Evolutionary conservation across 2,329 filamentous ascomycete genomes (phyloP).

Genomic region (Hypoxylon sp.): DNA sequence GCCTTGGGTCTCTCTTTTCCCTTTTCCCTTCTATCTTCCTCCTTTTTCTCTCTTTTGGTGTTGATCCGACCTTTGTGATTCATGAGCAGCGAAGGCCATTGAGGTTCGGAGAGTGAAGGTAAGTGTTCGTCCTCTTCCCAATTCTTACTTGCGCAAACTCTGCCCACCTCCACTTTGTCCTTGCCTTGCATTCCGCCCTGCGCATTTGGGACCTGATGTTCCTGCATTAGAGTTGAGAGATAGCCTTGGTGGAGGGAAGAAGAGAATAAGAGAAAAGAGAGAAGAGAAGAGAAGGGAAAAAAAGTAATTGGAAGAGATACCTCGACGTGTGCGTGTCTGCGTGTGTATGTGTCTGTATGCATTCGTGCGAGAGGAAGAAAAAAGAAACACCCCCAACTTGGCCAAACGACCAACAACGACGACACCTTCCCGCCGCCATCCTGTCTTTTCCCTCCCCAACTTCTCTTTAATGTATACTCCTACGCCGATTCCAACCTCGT

Average conservation of each 20-base stretch:
- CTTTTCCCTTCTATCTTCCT: constrained; percentile 47
- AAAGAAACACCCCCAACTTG: constrained; percentile 23
- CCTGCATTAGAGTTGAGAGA: constrained; percentile 44
- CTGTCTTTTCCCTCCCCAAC: constrained; percentile 9
- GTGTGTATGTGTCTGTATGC: constrained; percentile 26
- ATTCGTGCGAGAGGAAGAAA: constrained; percentile 34
- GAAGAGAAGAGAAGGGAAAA: constrained; percentile 7
- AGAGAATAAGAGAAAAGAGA: constrained; percentile 19
- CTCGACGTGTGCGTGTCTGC: constrained; percentile 30
- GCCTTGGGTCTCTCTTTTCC: constrained; percentile 45
- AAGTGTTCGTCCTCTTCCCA: constrained; percentile 42
- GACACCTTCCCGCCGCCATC: constrained; percentile 31
- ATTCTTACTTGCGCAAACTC: constrained; percentile 40
- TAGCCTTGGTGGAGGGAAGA: constrained; percentile 23
- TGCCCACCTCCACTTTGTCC: constrained; percentile 37
- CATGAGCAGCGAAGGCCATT: constrained; percentile 40
- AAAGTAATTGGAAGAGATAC: constrained; percentile 13
- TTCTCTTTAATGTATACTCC: constrained; percentile 16
- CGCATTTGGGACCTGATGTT: constrained; percentile 40
- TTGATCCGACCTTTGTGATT: constrained; percentile 50
- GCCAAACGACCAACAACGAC: constrained; percentile 39
- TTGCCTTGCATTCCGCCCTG: constrained; percentile 36
- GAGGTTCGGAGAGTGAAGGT: constrained; percentile 48
- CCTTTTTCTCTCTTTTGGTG: constrained; percentile 48
- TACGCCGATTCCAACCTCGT: constrained; percentile 27